Base-by-base conservation (phyloP, 2,329 filamentous ascomycete species). In the Basipetospora chlamydospora region DNA sequence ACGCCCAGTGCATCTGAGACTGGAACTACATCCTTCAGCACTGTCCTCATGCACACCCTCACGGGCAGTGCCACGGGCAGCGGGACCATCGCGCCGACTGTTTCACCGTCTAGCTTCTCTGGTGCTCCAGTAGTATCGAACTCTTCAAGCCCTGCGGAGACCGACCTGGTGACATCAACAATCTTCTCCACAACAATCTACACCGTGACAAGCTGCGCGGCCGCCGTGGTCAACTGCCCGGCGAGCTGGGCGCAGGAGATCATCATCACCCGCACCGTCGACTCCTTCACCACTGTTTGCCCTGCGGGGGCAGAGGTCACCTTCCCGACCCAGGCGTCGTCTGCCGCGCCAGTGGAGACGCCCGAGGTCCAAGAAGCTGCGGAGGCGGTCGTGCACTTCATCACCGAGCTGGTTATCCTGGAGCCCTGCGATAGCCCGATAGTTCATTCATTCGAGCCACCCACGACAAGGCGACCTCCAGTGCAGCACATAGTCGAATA, bases 141-240 rank as follows among this genome's bases (percentile, higher is more conserved):
- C n/a, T n/a, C n/a, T n/a, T n/a, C 25, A 23, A 29, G 26, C 6
- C 34, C 30, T 16, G 28, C 22, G 13, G 10, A 28, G 15, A 40
- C 28, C 21, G 34, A 28, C 21, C 26, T 45, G 21, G 39, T 45
- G 21, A 47, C 46, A 36, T 44, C 44, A 41, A 50, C 48, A n/a
- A 25, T 45, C 5, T 43, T 31, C 7, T 44, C 44, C 17, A 50
- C 50, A 20, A 44, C 44, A n/a, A 40, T 41, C 13, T 52, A 49
- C 44, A 51, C 50, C 18, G 41, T 60, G 23, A 61, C 58, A 16
- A 49, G 47, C 38, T 61, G 58, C 39, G 55, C 52, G 35, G 52
- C 50, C 26, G 47, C 49, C 3, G 54, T 57, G 13, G 41, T 54
- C 41, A 60, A 61, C 54, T 61, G 58, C 49, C 58, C 58, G 17